phyloP scores from a whole-genome alignment of 106 monocot species.

The Platanthera zijinensis region DNA sequence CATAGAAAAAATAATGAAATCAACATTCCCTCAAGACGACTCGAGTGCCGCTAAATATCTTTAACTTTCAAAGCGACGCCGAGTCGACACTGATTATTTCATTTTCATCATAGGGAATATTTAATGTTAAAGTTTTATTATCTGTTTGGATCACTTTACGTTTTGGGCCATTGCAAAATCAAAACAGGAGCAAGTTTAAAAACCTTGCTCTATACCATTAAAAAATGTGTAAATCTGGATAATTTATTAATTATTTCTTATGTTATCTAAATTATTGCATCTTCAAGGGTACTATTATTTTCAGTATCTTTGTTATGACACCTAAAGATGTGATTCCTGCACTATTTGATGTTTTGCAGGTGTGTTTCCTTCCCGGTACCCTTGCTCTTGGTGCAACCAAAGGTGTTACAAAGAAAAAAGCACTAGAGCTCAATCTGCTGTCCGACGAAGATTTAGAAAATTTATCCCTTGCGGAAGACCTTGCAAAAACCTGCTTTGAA shows the following conservation, averaged over 20 bases:
- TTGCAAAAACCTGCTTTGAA: slow-evolving; percentile 90
- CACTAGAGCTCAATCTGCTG: slow-evolving; percentile 46
- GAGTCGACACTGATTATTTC: too few species aligned
- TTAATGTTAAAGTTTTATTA: too few species aligned
- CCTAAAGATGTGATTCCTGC: neutral
- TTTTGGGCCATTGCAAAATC: too few species aligned
- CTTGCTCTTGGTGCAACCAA: slow-evolving; percentile 94
- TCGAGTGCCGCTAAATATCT: too few species aligned
- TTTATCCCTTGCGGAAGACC: slow-evolving; percentile 83
- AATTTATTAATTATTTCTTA: neutral
- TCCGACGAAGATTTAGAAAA: slow-evolving; percentile 63
- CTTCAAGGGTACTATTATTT: neutral
- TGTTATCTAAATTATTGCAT: neutral
- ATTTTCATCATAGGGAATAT: too few species aligned
- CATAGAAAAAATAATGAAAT: too few species aligned
- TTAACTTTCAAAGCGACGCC: too few species aligned
- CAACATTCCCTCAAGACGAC: too few species aligned
- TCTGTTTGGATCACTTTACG: too few species aligned
- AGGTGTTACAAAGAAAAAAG: slow-evolving; percentile 71
- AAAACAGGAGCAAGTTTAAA: too few species aligned
- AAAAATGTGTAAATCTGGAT: neutral
- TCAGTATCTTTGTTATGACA: neutral
- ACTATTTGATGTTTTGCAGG: slow-evolving; percentile 29
- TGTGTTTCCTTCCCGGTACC: slow-evolving; percentile 86
- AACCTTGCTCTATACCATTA: neutral